Percentiles rank a stretch among this genome's conserved stretches.
Evolutionary conservation across 441 rosid species (phyloP).

Genomic region (Euphorbia schlechtendalii): DNA sequence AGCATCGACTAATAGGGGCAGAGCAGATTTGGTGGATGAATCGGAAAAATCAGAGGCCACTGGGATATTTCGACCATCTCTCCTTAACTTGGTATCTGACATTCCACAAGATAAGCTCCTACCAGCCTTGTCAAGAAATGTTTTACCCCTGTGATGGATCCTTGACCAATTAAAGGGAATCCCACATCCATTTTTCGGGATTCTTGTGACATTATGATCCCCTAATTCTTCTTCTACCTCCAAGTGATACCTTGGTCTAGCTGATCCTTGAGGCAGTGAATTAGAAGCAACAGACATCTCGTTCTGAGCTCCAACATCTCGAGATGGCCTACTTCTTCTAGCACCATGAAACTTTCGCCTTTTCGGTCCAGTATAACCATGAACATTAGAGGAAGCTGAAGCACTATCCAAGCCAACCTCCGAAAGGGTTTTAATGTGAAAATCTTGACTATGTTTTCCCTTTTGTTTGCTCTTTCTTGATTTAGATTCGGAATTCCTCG

Average conservation of each 20-base stretch:
- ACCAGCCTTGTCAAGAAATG: constrained; percentile 85
- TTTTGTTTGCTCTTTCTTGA: constrained; percentile 45
- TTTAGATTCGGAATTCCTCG: constrained; percentile 44
- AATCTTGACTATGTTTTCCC: constrained; percentile 53
- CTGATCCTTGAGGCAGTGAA: constrained; percentile 54
- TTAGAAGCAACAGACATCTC: constrained; percentile 96
- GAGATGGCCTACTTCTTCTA: constrained; percentile 50
- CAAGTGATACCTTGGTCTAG: constrained; percentile 30
- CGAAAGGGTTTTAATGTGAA: constrained; percentile 51
- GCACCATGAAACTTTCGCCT: constrained; percentile 69
- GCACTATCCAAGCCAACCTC: constrained; percentile 62
- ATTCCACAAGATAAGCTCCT: constrained; percentile 94
- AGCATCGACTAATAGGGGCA: constrained; percentile 77
- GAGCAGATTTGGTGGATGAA: constrained; percentile 49
- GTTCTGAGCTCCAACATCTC: constrained; percentile 52
- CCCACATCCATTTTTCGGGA: constrained; percentile 80
- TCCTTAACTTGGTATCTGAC: constrained; percentile 59
- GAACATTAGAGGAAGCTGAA: constrained; percentile 62
- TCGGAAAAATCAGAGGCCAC: constrained; percentile 57
- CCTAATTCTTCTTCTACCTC: constrained; percentile 51
- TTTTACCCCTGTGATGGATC: constrained; percentile 80
- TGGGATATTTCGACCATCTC: constrained; percentile 54
- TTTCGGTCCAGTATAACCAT: constrained; percentile 43
- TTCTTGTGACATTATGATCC: constrained; percentile 53
- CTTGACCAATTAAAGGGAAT: constrained; percentile 98